Percentiles rank a stretch among this genome's conserved stretches.
Conservation (phyloP, 257 asterid species). For the Mentha longifolia region DNA sequence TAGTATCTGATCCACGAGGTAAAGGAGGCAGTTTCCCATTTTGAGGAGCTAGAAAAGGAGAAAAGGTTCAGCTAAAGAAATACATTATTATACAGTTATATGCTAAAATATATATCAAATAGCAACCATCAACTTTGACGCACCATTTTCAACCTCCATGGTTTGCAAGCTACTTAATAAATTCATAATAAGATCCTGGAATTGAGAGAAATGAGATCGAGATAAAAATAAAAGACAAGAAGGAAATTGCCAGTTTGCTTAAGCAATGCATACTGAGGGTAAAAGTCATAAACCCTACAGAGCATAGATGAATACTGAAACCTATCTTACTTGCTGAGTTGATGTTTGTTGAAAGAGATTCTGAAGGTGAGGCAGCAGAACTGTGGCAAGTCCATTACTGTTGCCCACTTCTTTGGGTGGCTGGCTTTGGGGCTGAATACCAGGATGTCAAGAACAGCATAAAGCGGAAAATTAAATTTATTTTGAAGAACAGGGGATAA, state of each 20-base stretch:
- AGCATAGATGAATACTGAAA: constrained; percentile 21
- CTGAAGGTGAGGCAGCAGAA: constrained; percentile 95
- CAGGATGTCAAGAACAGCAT: constrained; percentile 19
- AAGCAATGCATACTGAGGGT: constrained; percentile 21
- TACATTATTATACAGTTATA: constrained; percentile 10
- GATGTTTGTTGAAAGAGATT: constrained; percentile 96
- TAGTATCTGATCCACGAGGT: constrained; percentile 69
- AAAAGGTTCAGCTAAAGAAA: constrained; percentile 29
- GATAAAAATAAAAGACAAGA: neutral
- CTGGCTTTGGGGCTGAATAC: constrained; percentile 69
- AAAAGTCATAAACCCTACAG: constrained; percentile 6
- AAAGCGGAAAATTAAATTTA: constrained; percentile 27
- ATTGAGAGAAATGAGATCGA: constrained; percentile 30
- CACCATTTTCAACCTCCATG: constrained; percentile 74
- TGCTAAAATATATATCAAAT: constrained; percentile 19
- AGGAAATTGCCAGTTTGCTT: neutral
- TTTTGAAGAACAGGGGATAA: neutral
- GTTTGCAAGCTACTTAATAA: constrained; percentile 80
- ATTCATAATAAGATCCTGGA: constrained; percentile 87
- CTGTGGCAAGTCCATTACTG: constrained; percentile 67
- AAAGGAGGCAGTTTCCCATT: constrained; percentile 78
- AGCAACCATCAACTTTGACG: constrained; percentile 34
- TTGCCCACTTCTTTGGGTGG: constrained; percentile 62
- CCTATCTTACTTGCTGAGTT: constrained; percentile 72
- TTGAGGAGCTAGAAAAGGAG: constrained; percentile 61